Base-by-base conservation (phyloP, 345 rosid species). In the Euphorbia pulcherrima region DNA sequence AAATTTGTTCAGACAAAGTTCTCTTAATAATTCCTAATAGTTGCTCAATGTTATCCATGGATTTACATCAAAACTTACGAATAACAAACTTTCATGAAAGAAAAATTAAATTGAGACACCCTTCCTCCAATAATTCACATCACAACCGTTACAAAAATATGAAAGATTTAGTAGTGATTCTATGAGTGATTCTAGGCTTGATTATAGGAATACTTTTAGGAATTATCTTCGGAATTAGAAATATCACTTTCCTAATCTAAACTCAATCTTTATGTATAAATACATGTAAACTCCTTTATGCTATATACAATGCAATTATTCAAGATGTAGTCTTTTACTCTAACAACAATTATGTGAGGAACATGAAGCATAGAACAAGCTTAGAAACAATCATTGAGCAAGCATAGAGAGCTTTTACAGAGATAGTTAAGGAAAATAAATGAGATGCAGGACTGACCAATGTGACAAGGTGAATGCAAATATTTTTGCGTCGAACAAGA, bases 401-500 rank as follows among this genome's bases (percentile, higher is more conserved):
- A 9, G 41, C 6, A 61, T 33, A 23, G 6, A 28, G 33, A 72
- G 17, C 39, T 35, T 21, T 59, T 47, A 26, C 62, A 51, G 6
- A 14, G 20, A 37, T 26, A 16, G 37, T 13, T 18, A 10, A 56
- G 26, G 48, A 24, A 23, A 33, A 6, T 23, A 6, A 27, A 33
- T 33, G 26, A 64, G 57, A 61, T 35, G 68, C 41, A 48, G 33
- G 46, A 83, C 97, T 83, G 72, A 94, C 99, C 97, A 94, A 74
- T 56, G 81, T 76, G 73, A 91, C 83, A 80, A 94, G 97, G 79
- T 83, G 91, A 75, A 78, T 60, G 75, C 97, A 85, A 47, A 89
- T 80, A 76, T 82, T 85, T 80, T 87, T 91, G 61, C 84, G 86
- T 50, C 83, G 92, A 75, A 91, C 95, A 55, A 94, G 91, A 48